Evolutionary conservation across 2,329 filamentous ascomycete species (phyloP).

Genomic region (Aspergillus melleus): DNA sequence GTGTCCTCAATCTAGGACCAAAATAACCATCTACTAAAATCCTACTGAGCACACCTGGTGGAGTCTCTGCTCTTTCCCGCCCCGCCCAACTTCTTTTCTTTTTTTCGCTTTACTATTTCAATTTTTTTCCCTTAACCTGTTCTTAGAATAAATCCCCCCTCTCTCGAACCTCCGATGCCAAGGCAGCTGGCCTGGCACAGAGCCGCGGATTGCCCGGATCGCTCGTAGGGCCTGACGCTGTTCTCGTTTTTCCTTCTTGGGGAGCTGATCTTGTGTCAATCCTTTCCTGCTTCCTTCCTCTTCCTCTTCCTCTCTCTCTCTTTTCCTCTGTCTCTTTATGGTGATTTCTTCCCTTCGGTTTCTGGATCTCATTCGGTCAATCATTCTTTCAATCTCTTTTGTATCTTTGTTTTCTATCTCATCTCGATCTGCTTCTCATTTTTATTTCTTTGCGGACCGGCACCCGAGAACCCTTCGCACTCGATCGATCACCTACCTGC

Average conservation of each 20-base stretch:
- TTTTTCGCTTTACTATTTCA: neutral
- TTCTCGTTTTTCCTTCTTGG: neutral
- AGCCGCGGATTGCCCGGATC: slow-evolving; percentile 8
- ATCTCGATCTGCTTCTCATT: neutral
- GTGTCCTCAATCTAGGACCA: no score
- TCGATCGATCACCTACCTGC: neutral
- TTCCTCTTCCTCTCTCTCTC: neutral
- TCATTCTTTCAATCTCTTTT: neutral
- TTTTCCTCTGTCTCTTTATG: neutral
- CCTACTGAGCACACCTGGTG: neutral
- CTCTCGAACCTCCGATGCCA: neutral
- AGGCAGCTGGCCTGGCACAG: neutral
- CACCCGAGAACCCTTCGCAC: neutral
- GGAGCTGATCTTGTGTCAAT: neutral
- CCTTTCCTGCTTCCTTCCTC: neutral
- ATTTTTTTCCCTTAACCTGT: neutral
- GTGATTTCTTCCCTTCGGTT: neutral
- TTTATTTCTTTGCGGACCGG: neutral
- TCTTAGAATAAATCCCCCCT: no score
- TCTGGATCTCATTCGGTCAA: neutral
- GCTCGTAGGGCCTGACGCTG: neutral
- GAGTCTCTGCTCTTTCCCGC: neutral
- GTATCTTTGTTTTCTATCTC: neutral
- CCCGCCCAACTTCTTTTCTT: neutral
- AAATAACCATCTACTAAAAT: no score